Percentiles rank a stretch among this genome's conserved stretches.
Evolutionary conservation across 352 stramenopile genomes (phyloP).

Genomic region (Phytophthora kernoviae): DNA sequence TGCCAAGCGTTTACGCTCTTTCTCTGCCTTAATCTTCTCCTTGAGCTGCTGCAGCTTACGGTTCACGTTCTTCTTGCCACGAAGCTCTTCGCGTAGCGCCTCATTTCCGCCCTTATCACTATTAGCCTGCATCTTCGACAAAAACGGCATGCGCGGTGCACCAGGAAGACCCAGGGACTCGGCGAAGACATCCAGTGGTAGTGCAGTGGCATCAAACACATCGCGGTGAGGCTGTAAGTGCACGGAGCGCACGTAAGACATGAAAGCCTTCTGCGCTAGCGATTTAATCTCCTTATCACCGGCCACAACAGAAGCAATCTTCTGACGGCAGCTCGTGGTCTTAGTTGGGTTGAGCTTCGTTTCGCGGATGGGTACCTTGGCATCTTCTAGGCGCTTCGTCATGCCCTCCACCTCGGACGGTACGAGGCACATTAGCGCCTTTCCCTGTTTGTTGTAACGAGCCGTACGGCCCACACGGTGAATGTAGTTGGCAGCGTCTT

Average conservation of each 20-base stretch:
- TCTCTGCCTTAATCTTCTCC: constrained; percentile 97
- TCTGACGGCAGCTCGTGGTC: constrained; percentile 92
- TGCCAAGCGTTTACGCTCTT: constrained; percentile 92
- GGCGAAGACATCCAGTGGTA: constrained; percentile 94
- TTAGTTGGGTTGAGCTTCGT: constrained; percentile 97
- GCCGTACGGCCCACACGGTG: constrained; percentile 97
- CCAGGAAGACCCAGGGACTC: constrained; percentile 93
- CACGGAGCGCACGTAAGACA: constrained; percentile 97
- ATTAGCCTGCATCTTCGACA: constrained; percentile 80
- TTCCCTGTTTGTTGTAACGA: constrained; percentile 94
- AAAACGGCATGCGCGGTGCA: constrained; percentile 93
- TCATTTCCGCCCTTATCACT: constrained; percentile 65
- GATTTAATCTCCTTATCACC: constrained; percentile 94
- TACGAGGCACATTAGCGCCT: constrained; percentile 92
- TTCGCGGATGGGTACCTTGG: constrained; percentile 96
- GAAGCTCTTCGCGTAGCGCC: constrained; percentile 84
- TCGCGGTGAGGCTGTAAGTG: constrained; percentile 96
- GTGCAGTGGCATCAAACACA: constrained; percentile 91
- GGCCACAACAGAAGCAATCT: constrained; percentile 92
- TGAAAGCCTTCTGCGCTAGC: constrained; percentile 98
- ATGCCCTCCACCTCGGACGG: constrained; percentile 93
- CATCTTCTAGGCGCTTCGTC: constrained; percentile 81
- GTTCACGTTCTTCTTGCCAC: constrained; percentile 97
- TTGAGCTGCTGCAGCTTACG: constrained; percentile 97
- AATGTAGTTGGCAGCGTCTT: constrained; percentile 98